Conservation (phyloP, 495 filamentous ascomycete genomes). For the Lindgomyces ingoldianus region DNA sequence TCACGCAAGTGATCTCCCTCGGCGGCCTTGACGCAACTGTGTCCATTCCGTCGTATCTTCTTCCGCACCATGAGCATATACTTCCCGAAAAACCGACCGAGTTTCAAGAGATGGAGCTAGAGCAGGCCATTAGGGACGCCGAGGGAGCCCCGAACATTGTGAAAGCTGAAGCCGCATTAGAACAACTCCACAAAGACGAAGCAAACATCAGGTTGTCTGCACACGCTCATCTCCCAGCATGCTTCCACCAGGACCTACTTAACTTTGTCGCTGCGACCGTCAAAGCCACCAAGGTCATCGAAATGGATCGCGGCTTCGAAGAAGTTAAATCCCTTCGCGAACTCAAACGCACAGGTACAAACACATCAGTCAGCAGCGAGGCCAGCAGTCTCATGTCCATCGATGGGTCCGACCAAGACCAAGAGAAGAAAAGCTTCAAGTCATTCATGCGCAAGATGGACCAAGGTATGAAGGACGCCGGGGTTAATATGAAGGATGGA, state of each 20-base stretch:
- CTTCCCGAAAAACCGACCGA: slow-evolving; percentile 37
- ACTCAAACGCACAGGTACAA: slow-evolving; percentile 9
- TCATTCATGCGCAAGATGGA: slow-evolving; percentile 33
- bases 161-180: slow-evolving; percentile 32
- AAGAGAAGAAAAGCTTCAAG: slow-evolving; percentile 11
- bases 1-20: slow-evolving; percentile 42
- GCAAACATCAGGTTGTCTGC: slow-evolving; percentile 43
- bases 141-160: slow-evolving; percentile 40
- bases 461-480: slow-evolving; percentile 31
- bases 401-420: not conserved
- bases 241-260: slow-evolving; percentile 45
- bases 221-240: slow-evolving; percentile 43
- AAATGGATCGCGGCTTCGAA: slow-evolving; percentile 40
- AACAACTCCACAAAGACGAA: slow-evolving; percentile 42
- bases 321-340: slow-evolving; percentile 23
- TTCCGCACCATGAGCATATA: slow-evolving; percentile 48
- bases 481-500: slow-evolving; percentile 23
- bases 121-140: slow-evolving; percentile 33
- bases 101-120: slow-evolving; percentile 26
- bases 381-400: not conserved
- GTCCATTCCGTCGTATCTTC: slow-evolving; percentile 41
- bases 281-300: slow-evolving; percentile 49
- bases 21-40: slow-evolving; percentile 43
- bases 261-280: slow-evolving; percentile 46
- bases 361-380: not conserved